Evolutionary conservation across 129 eudicot genomes (phyloP).

Genomic region (Flaveria trinervia): DNA sequence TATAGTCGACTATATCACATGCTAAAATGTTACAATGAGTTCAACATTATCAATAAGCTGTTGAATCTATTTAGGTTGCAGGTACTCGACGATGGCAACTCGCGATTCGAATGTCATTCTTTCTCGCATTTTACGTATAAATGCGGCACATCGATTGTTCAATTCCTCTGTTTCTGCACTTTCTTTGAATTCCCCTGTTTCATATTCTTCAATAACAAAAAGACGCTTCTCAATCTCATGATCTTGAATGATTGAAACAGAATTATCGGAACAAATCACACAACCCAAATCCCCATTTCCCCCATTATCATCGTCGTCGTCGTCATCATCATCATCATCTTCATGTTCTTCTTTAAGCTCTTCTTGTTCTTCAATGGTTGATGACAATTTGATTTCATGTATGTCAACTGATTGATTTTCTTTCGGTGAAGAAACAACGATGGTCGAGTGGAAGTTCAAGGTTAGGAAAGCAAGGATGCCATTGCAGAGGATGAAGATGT

Average conservation of each 20-base stretch:
- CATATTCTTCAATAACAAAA: conserved; percentile 25
- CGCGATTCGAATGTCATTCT: conserved; percentile 31
- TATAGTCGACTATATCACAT: too few relatives aligned
- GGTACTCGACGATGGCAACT: not conserved
- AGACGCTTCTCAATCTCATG: not conserved
- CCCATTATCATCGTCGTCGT: too few relatives aligned
- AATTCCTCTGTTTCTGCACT: conserved; percentile 38
- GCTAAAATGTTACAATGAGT: too few relatives aligned
- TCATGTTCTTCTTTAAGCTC: not conserved
- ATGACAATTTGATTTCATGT: not conserved
- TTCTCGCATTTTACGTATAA: conserved; percentile 39
- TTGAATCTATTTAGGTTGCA: too few relatives aligned
- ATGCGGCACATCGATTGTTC: conserved; percentile 45
- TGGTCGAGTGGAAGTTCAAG: conserved; percentile 38
- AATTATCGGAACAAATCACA: not conserved
- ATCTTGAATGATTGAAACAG: not conserved
- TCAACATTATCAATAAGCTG: too few relatives aligned
- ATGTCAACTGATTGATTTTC: not conserved
- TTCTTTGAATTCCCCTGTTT: not conserved
- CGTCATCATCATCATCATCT: conserved; percentile 1
- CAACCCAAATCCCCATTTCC: not conserved
- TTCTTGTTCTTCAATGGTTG: conserved; percentile 6
- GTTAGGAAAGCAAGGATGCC: conserved; percentile 55
- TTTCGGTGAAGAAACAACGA: conserved; percentile 21
- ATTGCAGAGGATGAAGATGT: conserved; percentile 66